Evolutionary conservation across 2,329 filamentous ascomycete species (phyloP), one percentile per base, ranked within the genome.

Genomic region (Colletotrichum euphorbiae): DNA sequence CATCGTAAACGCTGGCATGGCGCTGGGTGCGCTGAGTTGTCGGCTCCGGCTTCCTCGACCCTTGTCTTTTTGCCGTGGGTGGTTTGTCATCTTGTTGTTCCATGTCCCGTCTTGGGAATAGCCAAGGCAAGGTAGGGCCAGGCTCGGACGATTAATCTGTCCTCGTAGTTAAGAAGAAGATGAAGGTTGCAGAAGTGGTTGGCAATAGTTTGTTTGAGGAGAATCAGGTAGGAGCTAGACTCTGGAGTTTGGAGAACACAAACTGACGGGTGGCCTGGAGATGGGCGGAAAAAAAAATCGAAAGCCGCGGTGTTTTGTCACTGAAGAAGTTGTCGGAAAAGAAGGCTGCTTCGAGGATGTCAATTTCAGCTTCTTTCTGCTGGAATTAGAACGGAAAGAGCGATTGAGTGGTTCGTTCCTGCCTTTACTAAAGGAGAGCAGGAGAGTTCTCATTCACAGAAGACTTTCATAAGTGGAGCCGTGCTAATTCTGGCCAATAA

Each of bases 1-100:
- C 91, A 78, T 94, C 91, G 77, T 91, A 94, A 19, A 94, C 78
- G 19, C 85, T 92, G 45, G 85, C 83, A 42, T 78, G 75, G 15
- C 77, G 77, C 48, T 77, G 74, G 71, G 42, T 13, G 2, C 36
- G 66, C 33, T 54, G 48, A 6, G 50, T 55, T 38, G 36, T 42
- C 24, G 62, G 42, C 19, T 43, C 61, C 33, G 43, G 13, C 6
- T 42, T 62, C 4, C 48, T 48, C n/a, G 42, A 38, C 24, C 38
- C 19, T 43, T 45, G 33, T 31, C 11, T 36, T 12, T 31, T 33
- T 19, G 36, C 19, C 13, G 40, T 42, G 12, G 28, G 24, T 6
- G 33, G 13, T 13, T 36, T 21, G 13, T 38, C 15, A 4, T 62
- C 17, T 4, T 24, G 36, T 19, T 8, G 17, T 9, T 67, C 42